phyloP scores from a whole-genome alignment of 805 yeast genomes.

The Kuraishia floccosa region DNA sequence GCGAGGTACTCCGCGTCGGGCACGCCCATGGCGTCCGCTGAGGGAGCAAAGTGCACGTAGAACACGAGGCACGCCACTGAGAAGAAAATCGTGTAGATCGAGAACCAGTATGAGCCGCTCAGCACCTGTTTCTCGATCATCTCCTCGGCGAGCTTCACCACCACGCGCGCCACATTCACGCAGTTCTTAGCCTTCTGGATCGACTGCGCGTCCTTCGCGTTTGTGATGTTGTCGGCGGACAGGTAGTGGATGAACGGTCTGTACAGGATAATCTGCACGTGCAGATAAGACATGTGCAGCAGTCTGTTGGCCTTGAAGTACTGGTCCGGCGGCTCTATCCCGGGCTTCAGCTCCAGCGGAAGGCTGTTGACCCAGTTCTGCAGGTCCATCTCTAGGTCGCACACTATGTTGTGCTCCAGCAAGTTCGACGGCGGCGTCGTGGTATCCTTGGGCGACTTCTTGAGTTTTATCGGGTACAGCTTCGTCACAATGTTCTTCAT shows the following conservation, averaged over 20 bases:
- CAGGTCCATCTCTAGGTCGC: constrained; percentile 56
- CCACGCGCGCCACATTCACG: constrained; percentile 73
- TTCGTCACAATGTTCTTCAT: constrained; percentile 61
- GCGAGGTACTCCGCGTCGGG: constrained; percentile 40
- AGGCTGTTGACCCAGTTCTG: constrained; percentile 61
- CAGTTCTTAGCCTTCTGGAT: constrained; percentile 72
- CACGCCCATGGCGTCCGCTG: constrained; percentile 20
- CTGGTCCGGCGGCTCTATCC: constrained; percentile 52
- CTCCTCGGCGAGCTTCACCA: constrained; percentile 69
- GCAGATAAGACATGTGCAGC: constrained; percentile 58
- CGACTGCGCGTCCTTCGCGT: constrained; percentile 42
- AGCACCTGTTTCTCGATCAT: constrained; percentile 63
- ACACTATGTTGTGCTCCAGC: constrained; percentile 29
- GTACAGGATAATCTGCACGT: constrained; percentile 71
- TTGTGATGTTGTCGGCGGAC: constrained; percentile 35
- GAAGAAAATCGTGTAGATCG: constrained; percentile 80
- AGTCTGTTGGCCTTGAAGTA: constrained; percentile 68
- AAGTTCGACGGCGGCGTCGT: constrained; percentile 19
- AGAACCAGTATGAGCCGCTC: constrained; percentile 85
- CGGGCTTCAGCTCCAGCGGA: constrained; percentile 64
- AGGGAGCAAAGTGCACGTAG: constrained; percentile 49
- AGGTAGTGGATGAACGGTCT: constrained; percentile 84
- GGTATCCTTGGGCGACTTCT: constrained; percentile 13
- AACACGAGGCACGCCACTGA: constrained; percentile 80
- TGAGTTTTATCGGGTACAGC: constrained; percentile 61